phyloP scores from a whole-genome alignment of 2,329 filamentous ascomycete genomes.

The Penicillium sp. region DNA sequence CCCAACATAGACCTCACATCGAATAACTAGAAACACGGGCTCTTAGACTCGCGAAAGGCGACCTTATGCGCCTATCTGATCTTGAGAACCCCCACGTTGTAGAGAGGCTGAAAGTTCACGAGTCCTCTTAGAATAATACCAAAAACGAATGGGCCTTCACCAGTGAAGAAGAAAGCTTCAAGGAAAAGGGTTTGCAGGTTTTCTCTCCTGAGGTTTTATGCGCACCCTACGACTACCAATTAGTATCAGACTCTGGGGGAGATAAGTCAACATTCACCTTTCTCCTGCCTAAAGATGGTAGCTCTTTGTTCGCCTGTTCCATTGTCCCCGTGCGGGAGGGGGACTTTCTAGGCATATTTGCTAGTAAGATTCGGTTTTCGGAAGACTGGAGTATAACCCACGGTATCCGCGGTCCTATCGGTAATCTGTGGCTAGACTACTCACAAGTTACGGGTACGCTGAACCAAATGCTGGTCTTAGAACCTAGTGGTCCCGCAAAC shows the following conservation, averaged over 20 bases:
- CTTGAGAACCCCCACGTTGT: background rate
- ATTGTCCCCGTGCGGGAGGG: constrained; percentile 8
- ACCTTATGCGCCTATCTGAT: background rate
- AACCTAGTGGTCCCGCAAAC: constrained; percentile 17
- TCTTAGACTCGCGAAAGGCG: background rate
- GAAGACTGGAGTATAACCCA: constrained; percentile 9
- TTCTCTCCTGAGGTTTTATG: background rate
- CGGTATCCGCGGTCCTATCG: constrained; percentile 16
- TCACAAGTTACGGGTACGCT: constrained; percentile 20
- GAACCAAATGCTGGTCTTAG: constrained; percentile 22
- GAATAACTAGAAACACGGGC: background rate
- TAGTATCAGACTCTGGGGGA: background rate
- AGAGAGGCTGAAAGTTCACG: background rate
- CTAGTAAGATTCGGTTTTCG: constrained; percentile 13
- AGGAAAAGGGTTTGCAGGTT: background rate
- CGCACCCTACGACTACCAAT: background rate
- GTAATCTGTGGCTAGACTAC: constrained; percentile 26
- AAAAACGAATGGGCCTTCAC: background rate
- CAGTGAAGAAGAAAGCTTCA: background rate
- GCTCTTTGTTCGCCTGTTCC: constrained; percentile 1
- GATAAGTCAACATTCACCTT: background rate
- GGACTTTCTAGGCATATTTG: constrained; percentile 15
- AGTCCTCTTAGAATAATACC: background rate
- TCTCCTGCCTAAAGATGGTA: constrained; percentile 3
- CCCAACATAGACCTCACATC: background rate